A percentile compares a stretch with the other conserved stretches of the same genome.
phyloP scores from a whole-genome alignment of 148 eudicot genomes.

The Mesembryanthemum crystallinum region DNA sequence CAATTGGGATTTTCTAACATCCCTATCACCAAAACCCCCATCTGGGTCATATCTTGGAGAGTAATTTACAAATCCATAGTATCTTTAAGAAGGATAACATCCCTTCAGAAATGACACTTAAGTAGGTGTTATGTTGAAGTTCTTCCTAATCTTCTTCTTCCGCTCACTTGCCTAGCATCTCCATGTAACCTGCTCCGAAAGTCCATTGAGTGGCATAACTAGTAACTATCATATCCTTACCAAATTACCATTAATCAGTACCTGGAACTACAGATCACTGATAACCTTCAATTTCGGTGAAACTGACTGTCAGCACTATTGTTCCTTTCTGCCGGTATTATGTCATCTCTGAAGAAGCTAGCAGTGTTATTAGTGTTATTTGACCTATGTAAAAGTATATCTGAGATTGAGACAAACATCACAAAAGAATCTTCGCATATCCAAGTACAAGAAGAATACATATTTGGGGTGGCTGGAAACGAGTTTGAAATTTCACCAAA shows the following conservation, averaged over 20 bases:
- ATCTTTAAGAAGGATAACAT: neutral
- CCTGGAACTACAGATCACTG: neutral
- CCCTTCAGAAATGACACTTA: neutral
- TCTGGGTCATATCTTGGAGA: neutral
- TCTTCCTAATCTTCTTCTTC: neutral
- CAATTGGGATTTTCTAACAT: neutral
- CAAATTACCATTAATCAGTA: neutral
- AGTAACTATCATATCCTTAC: no score
- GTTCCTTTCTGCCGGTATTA: neutral
- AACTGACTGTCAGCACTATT: neutral
- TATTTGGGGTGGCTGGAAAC: neutral
- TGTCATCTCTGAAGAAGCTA: neutral
- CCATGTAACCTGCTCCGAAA: no score
- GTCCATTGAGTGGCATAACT: no score
- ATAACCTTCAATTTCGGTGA: neutral
- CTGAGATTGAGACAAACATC: neutral
- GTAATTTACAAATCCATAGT: neutral
- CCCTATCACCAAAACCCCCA: neutral
- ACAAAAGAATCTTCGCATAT: neutral
- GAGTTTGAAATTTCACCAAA: neutral
- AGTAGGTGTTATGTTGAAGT: neutral
- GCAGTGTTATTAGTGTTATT: neutral
- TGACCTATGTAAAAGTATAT: neutral
- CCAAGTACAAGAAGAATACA: neutral
- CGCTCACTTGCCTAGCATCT: neutral